Conservation (phyloP, 257 asterid species). For the Forsythia viridissima region DNA sequence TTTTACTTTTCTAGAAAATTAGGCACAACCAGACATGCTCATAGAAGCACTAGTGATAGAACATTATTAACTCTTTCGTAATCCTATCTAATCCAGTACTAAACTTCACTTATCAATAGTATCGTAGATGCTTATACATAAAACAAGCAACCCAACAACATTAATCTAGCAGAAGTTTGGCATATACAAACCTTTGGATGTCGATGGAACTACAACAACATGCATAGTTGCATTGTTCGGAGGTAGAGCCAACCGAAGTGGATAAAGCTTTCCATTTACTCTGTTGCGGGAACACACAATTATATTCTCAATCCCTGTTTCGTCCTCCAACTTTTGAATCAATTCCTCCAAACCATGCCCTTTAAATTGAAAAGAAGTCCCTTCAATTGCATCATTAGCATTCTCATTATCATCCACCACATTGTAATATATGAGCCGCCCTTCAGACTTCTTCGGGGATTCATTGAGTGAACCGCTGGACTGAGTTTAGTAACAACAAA, state of each 20-base stretch:
- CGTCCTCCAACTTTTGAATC: constrained; percentile 63
- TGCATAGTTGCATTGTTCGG: constrained; percentile 90
- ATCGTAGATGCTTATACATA: not conserved
- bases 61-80: too few relatives aligned
- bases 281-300: constrained; percentile 65
- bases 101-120: not conserved
- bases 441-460: constrained; percentile 48
- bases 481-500: constrained; percentile 37
- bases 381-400: constrained; percentile 41
- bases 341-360: constrained; percentile 75
- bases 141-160: not conserved
- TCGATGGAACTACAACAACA: constrained; percentile 74
- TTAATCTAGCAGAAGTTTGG: not conserved
- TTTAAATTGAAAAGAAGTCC: constrained; percentile 58
- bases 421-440: constrained; percentile 61
- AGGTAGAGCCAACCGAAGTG: constrained; percentile 82
- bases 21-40: too few relatives aligned
- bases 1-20: too few relatives aligned
- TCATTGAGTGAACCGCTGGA: constrained; percentile 26
- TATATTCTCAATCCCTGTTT: constrained; percentile 61
- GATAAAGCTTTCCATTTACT: constrained; percentile 72
- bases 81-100: not conserved
- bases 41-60: too few relatives aligned
- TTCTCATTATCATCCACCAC: constrained; percentile 69
- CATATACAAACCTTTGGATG: constrained; percentile 65